Conservation (phyloP, 306 rosid genomes). For the Castanea crenata region DNA sequence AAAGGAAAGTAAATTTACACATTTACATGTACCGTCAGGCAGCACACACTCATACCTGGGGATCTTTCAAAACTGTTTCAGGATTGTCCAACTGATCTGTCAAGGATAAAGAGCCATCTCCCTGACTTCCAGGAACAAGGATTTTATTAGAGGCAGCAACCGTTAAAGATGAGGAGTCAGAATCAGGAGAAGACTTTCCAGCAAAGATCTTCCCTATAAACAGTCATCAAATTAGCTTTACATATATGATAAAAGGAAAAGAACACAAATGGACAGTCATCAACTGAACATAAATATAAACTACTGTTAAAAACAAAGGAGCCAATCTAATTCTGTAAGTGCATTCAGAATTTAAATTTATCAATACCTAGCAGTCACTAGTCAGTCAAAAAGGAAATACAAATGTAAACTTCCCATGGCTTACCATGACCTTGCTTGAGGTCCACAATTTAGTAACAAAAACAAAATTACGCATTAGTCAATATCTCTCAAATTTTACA, state of each 20-base stretch:
- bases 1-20: not conserved
- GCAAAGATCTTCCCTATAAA: slow-evolving; percentile 65
- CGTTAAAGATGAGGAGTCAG: slow-evolving; percentile 58
- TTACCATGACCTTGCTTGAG: not conserved
- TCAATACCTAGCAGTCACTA: not conserved
- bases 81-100: slow-evolving; percentile 56
- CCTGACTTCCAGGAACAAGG: slow-evolving; percentile 63
- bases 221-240: slow-evolving; percentile 28
- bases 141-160: slow-evolving; percentile 69
- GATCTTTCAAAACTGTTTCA: slow-evolving; percentile 44
- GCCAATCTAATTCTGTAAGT: not conserved
- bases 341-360: not conserved
- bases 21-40: not conserved
- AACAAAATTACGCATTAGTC: not conserved
- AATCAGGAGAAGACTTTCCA: slow-evolving; percentile 55
- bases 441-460: not conserved
- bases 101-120: slow-evolving; percentile 45
- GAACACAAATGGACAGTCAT: not conserved
- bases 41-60: slow-evolving; percentile 52
- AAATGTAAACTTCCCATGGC: not conserved
- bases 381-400: not conserved
- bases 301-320: not conserved
- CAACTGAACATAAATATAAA: not conserved
- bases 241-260: not conserved
- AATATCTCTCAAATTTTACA: not conserved